Evolutionary conservation across 257 asterid species (phyloP), one percentile per base, ranked within the genome.

Genomic region (Schizonepeta tenuifolia): DNA sequence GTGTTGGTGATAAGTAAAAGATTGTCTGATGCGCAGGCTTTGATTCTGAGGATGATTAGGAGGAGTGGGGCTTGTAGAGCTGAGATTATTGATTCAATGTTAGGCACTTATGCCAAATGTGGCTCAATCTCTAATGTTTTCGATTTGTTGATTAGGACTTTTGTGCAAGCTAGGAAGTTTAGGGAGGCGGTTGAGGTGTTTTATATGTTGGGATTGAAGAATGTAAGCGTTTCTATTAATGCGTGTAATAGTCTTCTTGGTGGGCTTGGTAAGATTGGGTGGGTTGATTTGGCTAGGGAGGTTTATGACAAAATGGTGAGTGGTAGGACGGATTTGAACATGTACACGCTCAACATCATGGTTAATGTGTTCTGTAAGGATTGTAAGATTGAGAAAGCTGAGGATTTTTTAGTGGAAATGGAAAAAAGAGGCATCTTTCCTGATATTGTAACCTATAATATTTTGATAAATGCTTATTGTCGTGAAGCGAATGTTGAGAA

Each of bases 141-240:
- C 31, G 94, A 88, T 72, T 82, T 90, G 80, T 66, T 90, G 24
- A 75, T 90, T 71, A 81, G 90, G 81, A 90, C 94, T 51, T 90
- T 78, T 63, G 96, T 90, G 61, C 97, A 90, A 78, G 96, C 94
- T 71, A 89, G 96, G 88, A 90, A 86, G 88, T 81, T 89, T 31
- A 84, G 91, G 79, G 97, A 90, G 78, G 92, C 88, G 5, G 96
- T 84, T 33, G 96, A 85, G 81, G 96, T 85, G 3, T 80, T 87
- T 38, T 72, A 79, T 5, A 43, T 75, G 76, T 70, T 90, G 73
- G 80, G 40, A 38, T n/a, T 60, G 64, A 78, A 82, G 75, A 80
- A 82, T 38, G 76, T 84, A 65, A 26, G 46, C 18, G 83, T 90
- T 65, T 82, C 94, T 4, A 72, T 90, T 35, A 88, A 90, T 80